Percentiles rank a stretch among this genome's conserved stretches.
Conservation (phyloP, 805 yeast genomes). For the Starmerella asiatica region DNA sequence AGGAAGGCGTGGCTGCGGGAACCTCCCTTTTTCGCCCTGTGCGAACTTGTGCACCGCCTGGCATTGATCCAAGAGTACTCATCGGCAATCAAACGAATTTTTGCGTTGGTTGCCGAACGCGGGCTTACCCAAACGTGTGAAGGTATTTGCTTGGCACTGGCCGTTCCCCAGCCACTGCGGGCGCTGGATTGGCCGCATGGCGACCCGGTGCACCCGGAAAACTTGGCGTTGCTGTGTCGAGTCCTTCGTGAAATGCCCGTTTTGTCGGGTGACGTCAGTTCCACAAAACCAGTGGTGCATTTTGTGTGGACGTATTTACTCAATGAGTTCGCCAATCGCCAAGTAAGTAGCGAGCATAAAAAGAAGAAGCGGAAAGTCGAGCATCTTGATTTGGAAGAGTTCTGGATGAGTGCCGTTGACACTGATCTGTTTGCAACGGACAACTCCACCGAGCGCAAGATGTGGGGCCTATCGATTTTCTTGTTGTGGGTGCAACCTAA, state of each 20-base stretch:
- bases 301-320: slow-evolving; percentile 33
- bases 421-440: slow-evolving; percentile 63
- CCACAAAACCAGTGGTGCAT: slow-evolving; percentile 21
- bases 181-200: slow-evolving; percentile 46
- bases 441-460: slow-evolving; percentile 75
- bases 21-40: slow-evolving; percentile 58
- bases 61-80: slow-evolving; percentile 1
- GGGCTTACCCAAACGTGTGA: slow-evolving; percentile 59
- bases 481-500: slow-evolving; percentile 32
- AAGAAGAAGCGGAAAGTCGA: slow-evolving; percentile 31
- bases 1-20: slow-evolving; percentile 78
- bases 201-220: slow-evolving; percentile 63
- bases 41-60: slow-evolving; percentile 34
- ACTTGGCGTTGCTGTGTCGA: slow-evolving; percentile 45
- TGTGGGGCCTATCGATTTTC: slow-evolving; percentile 70
- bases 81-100: slow-evolving; percentile 21
- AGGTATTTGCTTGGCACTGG: slow-evolving; percentile 60
- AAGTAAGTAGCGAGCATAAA: background rate
- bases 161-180: slow-evolving; percentile 31
- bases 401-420: slow-evolving; percentile 71
- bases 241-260: slow-evolving; percentile 38
- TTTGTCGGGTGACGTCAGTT: slow-evolving; percentile 22
- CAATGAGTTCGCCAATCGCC: slow-evolving; percentile 25
- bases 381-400: slow-evolving; percentile 36
- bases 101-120: slow-evolving; percentile 36